Conservation (phyloP, 768 basidiomycete species). For the Ramaria sp. region DNA sequence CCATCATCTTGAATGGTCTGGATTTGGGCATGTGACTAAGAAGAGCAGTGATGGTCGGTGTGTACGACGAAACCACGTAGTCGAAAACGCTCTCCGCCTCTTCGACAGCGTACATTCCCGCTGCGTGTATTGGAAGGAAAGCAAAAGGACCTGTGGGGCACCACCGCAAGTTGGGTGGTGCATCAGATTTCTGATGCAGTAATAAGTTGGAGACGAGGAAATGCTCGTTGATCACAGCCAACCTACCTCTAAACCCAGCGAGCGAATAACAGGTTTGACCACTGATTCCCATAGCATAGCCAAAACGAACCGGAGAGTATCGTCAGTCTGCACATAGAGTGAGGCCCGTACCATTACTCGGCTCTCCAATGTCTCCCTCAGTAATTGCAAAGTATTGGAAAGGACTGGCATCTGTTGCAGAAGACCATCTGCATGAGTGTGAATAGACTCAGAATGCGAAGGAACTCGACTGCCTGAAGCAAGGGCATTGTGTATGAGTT, state of each 20-base stretch:
- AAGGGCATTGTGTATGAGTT: too few species aligned
- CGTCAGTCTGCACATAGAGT: not conserved
- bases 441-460: too few species aligned
- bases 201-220: too few species aligned
- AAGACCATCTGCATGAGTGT: too few species aligned
- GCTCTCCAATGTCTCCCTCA: not conserved
- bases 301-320: not conserved
- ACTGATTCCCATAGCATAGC: not conserved
- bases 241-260: not conserved
- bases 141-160: conserved; percentile 25
- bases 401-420: too few species aligned
- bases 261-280: not conserved
- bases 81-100: conserved; percentile 7
- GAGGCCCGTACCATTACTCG: not conserved
- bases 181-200: not conserved
- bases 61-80: conserved; percentile 24
- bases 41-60: conserved; percentile 22
- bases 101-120: conserved; percentile 20
- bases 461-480: too few species aligned
- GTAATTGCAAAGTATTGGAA: too few species aligned
- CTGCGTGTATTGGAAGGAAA: conserved; percentile 31
- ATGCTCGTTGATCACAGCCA: not conserved
- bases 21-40: not conserved
- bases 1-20: conserved; percentile 3
- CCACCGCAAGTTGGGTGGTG: conserved; percentile 16